A percentile compares a stretch with the other conserved stretches of the same genome.
Evolutionary conservation across 192 early-diverging fungal genomes (phyloP).

Genomic region (Backusella parvicylindrica): DNA sequence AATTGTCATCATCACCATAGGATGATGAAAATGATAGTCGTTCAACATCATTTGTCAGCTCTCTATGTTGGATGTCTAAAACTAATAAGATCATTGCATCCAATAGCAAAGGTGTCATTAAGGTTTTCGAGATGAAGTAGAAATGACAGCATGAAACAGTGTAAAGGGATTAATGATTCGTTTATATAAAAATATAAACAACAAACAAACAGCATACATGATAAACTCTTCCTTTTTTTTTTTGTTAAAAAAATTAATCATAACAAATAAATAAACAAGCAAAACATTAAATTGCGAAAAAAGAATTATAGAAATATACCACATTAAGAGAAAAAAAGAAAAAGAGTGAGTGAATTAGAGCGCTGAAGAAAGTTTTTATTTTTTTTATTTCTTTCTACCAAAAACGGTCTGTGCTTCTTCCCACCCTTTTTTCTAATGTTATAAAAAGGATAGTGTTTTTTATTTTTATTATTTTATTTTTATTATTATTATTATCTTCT

Average conservation of each 20-base stretch:
- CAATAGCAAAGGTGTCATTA: constrained; percentile 89
- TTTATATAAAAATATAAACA: neutral
- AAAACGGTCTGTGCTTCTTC: neutral
- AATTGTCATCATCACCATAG: constrained; percentile 45
- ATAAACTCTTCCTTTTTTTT: neutral
- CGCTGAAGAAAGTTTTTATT: neutral
- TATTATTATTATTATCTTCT: neutral
- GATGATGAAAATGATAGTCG: constrained; percentile 56
- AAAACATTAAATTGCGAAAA: neutral
- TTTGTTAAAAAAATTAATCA: neutral
- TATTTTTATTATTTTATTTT: neutral
- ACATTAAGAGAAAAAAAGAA: neutral
- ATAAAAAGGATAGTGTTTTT: neutral
- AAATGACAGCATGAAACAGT: constrained; percentile 9
- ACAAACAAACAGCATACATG: neutral
- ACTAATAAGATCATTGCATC: constrained; percentile 77
- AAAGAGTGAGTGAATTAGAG: neutral
- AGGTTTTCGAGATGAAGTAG: constrained; percentile 73
- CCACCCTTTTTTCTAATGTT: neutral
- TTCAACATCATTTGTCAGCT: constrained; percentile 74
- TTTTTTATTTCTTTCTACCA: neutral
- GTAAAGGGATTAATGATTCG: neutral
- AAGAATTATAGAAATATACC: neutral
- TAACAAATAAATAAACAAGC: neutral
- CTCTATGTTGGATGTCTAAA: constrained; percentile 87